Base-by-base conservation (phyloP, 2,329 filamentous ascomycete genomes). In the Hypoxylon sp. region DNA sequence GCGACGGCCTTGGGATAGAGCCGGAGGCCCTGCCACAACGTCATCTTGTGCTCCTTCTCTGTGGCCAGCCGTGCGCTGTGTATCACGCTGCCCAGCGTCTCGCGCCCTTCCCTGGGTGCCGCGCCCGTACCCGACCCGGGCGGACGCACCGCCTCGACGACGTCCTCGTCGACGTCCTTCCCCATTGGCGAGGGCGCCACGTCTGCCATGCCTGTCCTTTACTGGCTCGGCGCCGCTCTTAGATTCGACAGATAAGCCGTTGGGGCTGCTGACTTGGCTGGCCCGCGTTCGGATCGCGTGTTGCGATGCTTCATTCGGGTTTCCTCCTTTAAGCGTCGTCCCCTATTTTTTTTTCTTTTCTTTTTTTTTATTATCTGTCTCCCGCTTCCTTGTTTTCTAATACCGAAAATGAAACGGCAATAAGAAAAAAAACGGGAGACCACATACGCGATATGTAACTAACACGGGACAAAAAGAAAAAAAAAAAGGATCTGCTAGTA, bases 1-100 rank as follows among this genome's bases (percentile, higher is more conserved):
- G 79, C 83, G 54, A 96, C 88, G 18, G 92, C 92, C 78, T 96
- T 94, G 56, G 91, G 92, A 71, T 97, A 97, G 21, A 95, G 81
- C 70, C 81, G 86, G 73, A 96, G 81, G 61, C 91, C 92, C 77
- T 96, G 86, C 72, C 83, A 70, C 55, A 96, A 78, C 42, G 83
- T 89, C 88, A 92, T 91, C 11, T 78, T 81, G 66, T 86, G 87
- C 74, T 88, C 85, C 73, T 85, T 86, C 57, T 85, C 80, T 23
- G 83, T 79, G 13, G 85, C 85, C 24, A 71, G 67, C 64, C 74
- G 79, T 48, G 81, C 81, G 63, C 75, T 74, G 68, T 79, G 73
- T 58, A 81, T 74, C 31, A 81, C 68, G 26, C 71, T 71, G 63
- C 68, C 67, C 62, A 71, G 69, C 55, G 62, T 59, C 27, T 57